These are phyloP conservation scores for Entomortierella beljakovae DNA, from an alignment of 192 early-diverging fungal genomes.

Conservation along the genomic window DNA sequence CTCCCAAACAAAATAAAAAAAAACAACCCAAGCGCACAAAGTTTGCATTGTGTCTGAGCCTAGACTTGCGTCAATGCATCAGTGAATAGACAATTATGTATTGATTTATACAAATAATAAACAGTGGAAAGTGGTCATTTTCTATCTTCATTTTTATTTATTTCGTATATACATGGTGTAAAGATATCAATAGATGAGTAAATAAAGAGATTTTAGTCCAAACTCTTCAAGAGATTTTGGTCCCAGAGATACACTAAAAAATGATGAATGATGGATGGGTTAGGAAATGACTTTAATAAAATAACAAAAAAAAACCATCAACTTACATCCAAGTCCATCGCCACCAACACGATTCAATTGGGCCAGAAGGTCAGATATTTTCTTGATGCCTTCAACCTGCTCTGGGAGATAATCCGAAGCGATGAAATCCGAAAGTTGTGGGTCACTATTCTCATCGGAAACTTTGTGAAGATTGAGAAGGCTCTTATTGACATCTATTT, in stretches of 20 bases:
- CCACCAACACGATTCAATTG: conserved; percentile 68
- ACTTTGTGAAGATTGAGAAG: conserved; percentile 67
- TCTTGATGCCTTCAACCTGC: conserved; percentile 67
- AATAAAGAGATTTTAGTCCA: background rate
- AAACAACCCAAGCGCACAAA: too few species aligned
- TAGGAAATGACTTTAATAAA: background rate
- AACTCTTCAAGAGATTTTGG: conserved; percentile 8
- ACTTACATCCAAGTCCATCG: conserved; percentile 56
- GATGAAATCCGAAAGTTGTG: conserved; percentile 67
- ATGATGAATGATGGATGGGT: background rate
- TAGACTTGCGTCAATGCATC: too few species aligned
- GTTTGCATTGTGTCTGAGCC: too few species aligned
- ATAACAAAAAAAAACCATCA: background rate
- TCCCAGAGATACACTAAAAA: conserved; percentile 9
- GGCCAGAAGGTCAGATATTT: conserved; percentile 63
- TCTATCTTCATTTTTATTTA: background rate
- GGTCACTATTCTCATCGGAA: conserved; percentile 62
- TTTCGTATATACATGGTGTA: background rate
- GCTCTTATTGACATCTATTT: conserved; percentile 67
- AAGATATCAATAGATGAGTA: background rate
- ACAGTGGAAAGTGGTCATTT: background rate
- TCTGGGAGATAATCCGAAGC: conserved; percentile 63
- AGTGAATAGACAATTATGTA: too few species aligned
- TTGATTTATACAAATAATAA: background rate
- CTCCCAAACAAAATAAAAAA: too few species aligned